Base-by-base conservation (phyloP, 805 yeast genomes). In the Saturnispora saitoi region DNA sequence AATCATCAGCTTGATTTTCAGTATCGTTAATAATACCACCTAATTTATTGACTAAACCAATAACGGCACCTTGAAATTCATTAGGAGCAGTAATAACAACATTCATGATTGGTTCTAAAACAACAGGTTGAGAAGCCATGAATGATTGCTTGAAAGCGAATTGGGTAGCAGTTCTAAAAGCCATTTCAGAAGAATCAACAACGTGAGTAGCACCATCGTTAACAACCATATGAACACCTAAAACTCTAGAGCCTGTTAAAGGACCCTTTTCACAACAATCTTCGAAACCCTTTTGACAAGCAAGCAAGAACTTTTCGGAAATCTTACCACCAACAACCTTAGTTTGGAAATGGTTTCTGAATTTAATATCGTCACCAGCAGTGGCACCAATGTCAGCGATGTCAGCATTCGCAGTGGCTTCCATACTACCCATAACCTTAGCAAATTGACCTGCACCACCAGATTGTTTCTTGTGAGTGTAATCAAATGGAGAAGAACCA, bases 391-490 rank as follows among this genome's bases (percentile, higher is more conserved):
- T 47, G 8, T 61, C 65, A 17, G 64, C 69, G 43, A 78, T 81
- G 45, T 77, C 85, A 43, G 77, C 63, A 48, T 89, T 80, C 6
- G 73, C 41, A 31, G 66, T 58, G 26, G 69, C 64, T 46, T 61
- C 68, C 70, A 90, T 66, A 49, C 73, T 76, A 65, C 99, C 98
- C 68, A 89, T 84, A 62, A 91, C 96, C 72, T 90, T 83, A 69
- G 96, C 99, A 65, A 81, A 93, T 75, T 93, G 99, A 71, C 99
- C 99, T 56, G 98, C 95, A 78, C 99, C 99, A 69, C 99, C 99
- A 63, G 91, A 78, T 73, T 93, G 99, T 66, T 89, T 91, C 78
- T 93, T 93, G 75, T 91, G 98, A 28, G 96, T 84, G 71, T 83
- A 88, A 66, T 93, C 98, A 62, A 93, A 91, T 12, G 80, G 73